These are phyloP conservation scores for Colletotrichum euphorbiae DNA, from an alignment of 2,329 filamentous ascomycete genomes.

Conservation along the genomic window DNA sequence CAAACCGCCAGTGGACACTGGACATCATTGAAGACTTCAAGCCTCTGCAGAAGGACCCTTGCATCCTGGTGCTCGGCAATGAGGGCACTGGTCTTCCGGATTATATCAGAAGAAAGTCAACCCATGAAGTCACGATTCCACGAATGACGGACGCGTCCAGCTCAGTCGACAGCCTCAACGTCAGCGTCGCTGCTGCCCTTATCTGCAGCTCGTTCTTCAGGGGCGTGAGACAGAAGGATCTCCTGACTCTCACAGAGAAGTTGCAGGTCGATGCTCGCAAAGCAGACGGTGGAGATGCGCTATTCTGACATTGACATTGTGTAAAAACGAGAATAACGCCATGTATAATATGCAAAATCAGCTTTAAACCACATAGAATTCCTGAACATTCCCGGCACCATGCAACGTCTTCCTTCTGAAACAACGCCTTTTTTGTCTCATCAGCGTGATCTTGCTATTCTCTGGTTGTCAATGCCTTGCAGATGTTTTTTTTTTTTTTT, in stretches of 20 bases:
- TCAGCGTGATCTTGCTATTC: no score
- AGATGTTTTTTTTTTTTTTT: not conserved
- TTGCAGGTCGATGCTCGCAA: slow-evolving; percentile 51
- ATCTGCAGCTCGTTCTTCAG: slow-evolving; percentile 77
- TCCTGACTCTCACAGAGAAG: slow-evolving; percentile 47
- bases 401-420: not conserved
- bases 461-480: no score
- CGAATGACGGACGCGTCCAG: slow-evolving; percentile 59
- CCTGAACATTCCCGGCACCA: not conserved
- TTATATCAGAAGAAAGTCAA: slow-evolving; percentile 72
- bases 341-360: slow-evolving; percentile 22
- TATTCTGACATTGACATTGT: slow-evolving; percentile 27
- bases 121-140: slow-evolving; percentile 75
- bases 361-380: slow-evolving; percentile 16
- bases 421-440: not conserved
- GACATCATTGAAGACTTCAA: slow-evolving; percentile 61
- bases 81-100: slow-evolving; percentile 81
- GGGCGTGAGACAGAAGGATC: slow-evolving; percentile 44
- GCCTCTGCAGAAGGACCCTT: slow-evolving; percentile 71
- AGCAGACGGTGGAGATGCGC: slow-evolving; percentile 27
- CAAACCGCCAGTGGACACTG: slow-evolving; percentile 57
- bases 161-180: slow-evolving; percentile 90
- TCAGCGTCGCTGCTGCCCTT: slow-evolving; percentile 86
- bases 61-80: slow-evolving; percentile 84
- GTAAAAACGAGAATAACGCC: not conserved